Evolutionary conservation across 345 rosid genomes (phyloP), one percentile per base, ranked within the genome.

Genomic region (Sisymbrium altissimum): DNA sequence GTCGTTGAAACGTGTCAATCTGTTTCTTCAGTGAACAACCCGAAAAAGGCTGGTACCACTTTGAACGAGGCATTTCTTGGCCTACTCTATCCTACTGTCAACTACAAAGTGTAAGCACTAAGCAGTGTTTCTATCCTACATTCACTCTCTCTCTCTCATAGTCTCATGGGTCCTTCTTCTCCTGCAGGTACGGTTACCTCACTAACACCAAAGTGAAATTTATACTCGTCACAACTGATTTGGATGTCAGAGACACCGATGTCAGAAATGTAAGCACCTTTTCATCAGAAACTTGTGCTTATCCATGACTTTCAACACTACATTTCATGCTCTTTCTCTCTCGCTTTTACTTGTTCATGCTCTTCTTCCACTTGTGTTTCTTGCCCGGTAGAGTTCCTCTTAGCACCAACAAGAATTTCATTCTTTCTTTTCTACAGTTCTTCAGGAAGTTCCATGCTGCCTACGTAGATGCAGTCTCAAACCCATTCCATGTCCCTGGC

Each of bases 121-220:
- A 83, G 53, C 74, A 32, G 14, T 33, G 13, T 38, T 11, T 38
- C 64, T 5, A 0, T 27, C 4, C 29, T 58, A 56, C 18, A 39
- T 52, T 50, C 38, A 12, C n/a, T 18, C 29, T 21, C 18, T 18
- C 36, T 30, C 14, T 65, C 30, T 33, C 38, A 41, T 54, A 13
- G 41, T 48, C 8, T 39, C 6, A 46, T 38, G 67, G 13, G 13
- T 35, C 30, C 41, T 52, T 55, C 11, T 58, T 54, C 54, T 54
- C 45, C 35, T 66, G 68, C 55, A 91, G 97, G 69, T 92, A 92
- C 64, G 97, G 96, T 64, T 92, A 89, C 81, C 83, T 95, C 88
- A 95, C 98, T 19, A 95, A 92, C 85, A 92, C 98, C 35, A 90
- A 92, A 83, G 99, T 92, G 66, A 95, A 95, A 68, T 90, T 95